Conservation (phyloP, 169 alveolate genomes). For the Plasmodium gaboni region DNA sequence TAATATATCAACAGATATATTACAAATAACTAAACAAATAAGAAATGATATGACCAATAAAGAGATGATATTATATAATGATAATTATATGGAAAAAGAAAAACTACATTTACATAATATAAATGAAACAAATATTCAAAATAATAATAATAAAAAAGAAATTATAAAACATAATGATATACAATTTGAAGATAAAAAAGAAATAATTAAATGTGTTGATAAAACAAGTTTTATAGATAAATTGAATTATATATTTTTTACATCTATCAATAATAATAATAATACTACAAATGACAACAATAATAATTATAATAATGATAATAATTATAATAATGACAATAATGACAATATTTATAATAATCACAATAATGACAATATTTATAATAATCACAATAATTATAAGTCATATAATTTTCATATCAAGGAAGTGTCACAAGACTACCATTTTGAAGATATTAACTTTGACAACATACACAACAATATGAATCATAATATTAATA, state of each 20-base stretch:
- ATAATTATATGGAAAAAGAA: background rate
- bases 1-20: background rate
- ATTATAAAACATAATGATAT: background rate
- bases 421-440: background rate
- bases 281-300: no score
- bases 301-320: no score
- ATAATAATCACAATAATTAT: no score
- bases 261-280: conserved; percentile 1
- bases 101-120: background rate
- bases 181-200: background rate
- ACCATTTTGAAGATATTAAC: background rate
- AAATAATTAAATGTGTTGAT: background rate
- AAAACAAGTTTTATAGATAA: conserved; percentile 23
- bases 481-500: conserved; percentile 20
- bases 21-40: background rate
- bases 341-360: no score
- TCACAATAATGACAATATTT: no score
- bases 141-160: background rate
- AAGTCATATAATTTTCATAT: no score
- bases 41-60: background rate
- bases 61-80: background rate
- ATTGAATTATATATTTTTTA: conserved; percentile 12
- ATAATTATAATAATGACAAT: no score
- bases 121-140: background rate
- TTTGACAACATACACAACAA: background rate